Percentiles rank a stretch among this genome's conserved stretches.
Conservation (phyloP, 2,329 filamentous ascomycete species). For the Botrytis tulipae region DNA sequence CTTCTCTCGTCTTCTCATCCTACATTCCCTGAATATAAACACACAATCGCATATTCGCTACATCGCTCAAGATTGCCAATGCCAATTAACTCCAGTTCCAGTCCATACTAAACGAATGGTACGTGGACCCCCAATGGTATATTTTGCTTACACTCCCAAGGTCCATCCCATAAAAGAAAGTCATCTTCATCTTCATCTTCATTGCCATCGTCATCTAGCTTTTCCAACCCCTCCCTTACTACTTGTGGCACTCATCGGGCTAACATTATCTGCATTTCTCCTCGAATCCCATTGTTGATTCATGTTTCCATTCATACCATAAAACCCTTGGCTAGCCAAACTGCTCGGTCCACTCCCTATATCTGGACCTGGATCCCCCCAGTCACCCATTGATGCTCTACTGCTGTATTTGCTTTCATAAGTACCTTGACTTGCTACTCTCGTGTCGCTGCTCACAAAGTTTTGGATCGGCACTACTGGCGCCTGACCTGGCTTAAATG, state of each 20-base stretch:
- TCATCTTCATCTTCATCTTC: conserved; percentile 12
- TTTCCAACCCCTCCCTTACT: conserved; percentile 32
- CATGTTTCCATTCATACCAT: conserved; percentile 15
- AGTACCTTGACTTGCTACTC: conserved; percentile 21
- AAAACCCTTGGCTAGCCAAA: conserved; percentile 8
- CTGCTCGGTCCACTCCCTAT: conserved; percentile 40
- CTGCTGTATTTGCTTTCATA: conserved; percentile 35
- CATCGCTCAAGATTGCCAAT: background rate
- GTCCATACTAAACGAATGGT: conserved; percentile 17
- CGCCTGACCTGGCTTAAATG: background rate
- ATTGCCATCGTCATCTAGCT: conserved; percentile 27
- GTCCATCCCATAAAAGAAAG: conserved; percentile 16
- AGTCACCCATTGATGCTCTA: conserved; percentile 40
- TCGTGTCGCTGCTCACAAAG: conserved; percentile 9
- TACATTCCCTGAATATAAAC: background rate
- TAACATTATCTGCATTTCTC: conserved; percentile 26
- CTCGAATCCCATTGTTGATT: conserved; percentile 21
- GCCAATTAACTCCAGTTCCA: conserved; percentile 16
- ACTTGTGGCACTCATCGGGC: conserved; percentile 26
- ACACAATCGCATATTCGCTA: background rate
- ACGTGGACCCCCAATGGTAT: conserved; percentile 15
- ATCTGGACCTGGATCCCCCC: conserved; percentile 56
- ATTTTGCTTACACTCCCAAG: conserved; percentile 15
- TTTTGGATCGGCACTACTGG: background rate
- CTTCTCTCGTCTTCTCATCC: background rate